Base-by-base conservation (phyloP, 2,329 filamentous ascomycete species). In the Trichoderma lentiforme region DNA sequence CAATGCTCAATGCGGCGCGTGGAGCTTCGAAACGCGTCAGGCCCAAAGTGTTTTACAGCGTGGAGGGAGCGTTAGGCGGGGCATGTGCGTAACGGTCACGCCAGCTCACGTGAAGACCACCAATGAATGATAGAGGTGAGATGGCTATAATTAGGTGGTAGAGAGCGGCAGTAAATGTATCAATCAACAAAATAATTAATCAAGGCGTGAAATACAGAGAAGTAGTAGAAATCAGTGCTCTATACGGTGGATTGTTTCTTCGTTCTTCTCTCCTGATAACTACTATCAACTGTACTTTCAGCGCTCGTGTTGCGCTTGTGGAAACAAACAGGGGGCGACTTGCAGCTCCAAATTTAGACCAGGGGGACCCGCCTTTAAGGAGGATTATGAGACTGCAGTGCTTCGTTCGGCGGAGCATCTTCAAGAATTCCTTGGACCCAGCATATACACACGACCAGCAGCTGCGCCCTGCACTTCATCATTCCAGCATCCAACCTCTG, bases 51-150 rank as follows among this genome's bases (percentile, higher is more conserved):
- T 9, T 61, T 57, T 53, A 36, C 26, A 30, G 51, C 43, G n/a
- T 21, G 18, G 43, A 18, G 15, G 36, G 56, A 43, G 28, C 63
- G 30, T 63, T 28, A 43, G 53, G 67, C 60, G 60, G 56, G 72
- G 58, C 57, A 62, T 39, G 11, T 47, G 36, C 21, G 36, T 3
- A 9, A 56, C 9, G 28, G 47, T 47, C 56, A 74, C 73, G 74
- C 74, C 74, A 74, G 70, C 58, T 74, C 74, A 75, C 74, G 74
- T 75, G 74, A 61, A 58, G 26, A 6, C 4, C 4, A 24, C 47
- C 47, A 53, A 53, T 12, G 47, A 24, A 14, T 12, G 47, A 12
- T 53, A 2, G 34, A 53, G 47, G 11, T 53, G 47, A 53, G 47
- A 24, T 53, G 47, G n/a, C 11, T 53, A 12, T 53, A 24, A 14